Base-by-base conservation (phyloP, 345 rosid species). In the Linum tenue region DNA sequence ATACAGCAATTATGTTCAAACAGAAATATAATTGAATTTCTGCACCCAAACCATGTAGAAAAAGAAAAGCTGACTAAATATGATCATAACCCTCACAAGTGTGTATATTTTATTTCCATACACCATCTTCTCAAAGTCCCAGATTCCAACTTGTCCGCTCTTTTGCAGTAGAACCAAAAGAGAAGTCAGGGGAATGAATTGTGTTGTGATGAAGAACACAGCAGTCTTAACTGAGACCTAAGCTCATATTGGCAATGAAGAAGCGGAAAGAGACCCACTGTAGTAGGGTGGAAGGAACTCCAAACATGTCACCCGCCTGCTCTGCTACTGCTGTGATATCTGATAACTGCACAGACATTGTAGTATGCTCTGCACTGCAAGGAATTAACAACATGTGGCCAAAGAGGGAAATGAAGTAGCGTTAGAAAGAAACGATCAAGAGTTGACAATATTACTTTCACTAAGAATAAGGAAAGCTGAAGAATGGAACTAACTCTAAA, bases 101-200 rank as follows among this genome's bases (percentile, higher is more conserved):
- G 82, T 92, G 99, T 69, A 90, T n/a, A n/a, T n/a, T n/a, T n/a
- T 83, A 73, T 90, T 80, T 64, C 83, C 86, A 56, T 92, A 92
- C 70, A 90, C 90, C 61, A 72, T 88, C 79, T 85, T 82, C 65
- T 64, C 79, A 71, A 84, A 92, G 79, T 92, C 99, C 97, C 96
- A 90, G 1, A 92, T 83, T 80, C 99, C 97, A 70, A 92, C 79
- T 84, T 90, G 96, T 65, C 99, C 99, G 86, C 90, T 90, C 98
- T 92, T 73, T 83, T 39, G 67, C 43, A 77, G 60, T 5, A 36
- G 57, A 75, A 55, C 68, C 42, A 6, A 70, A 66, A 60, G 37
- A 60, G 16, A 16, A 62, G 17, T 40, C 3, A 7, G 35, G 61
- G 5, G 10, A 8, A 43, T 57, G 63, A 72, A n/a, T n/a, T n/a